phyloP scores from a whole-genome alignment of 768 basidiomycete species.

The Nidularia sp. region DNA sequence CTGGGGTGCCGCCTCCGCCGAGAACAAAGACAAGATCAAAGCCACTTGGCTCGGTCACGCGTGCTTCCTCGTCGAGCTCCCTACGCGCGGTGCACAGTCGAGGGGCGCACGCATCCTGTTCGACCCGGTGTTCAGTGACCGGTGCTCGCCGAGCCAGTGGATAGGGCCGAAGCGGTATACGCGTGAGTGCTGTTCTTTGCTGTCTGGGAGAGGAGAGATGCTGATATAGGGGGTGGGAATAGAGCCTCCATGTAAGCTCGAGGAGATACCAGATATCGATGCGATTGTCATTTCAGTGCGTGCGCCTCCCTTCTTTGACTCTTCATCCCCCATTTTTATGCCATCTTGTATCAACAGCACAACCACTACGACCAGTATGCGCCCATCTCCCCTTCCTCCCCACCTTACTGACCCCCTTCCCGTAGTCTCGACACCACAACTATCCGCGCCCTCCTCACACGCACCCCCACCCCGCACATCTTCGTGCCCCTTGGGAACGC shows the following conservation, averaged over 20 bases:
- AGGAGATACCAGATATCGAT: slow-evolving; percentile 58
- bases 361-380: slow-evolving; percentile 51
- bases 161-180: slow-evolving; percentile 46
- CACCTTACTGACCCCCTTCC: neutral
- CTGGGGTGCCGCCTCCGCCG: slow-evolving; percentile 23
- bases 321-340: neutral
- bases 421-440: slow-evolving; percentile 41
- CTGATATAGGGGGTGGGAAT: neutral
- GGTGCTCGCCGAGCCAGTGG: slow-evolving; percentile 43
- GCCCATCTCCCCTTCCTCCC: too few species aligned
- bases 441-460: slow-evolving; percentile 29
- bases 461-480: slow-evolving; percentile 38
- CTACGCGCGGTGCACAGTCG: slow-evolving; percentile 19
- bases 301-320: neutral
- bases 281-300: slow-evolving; percentile 58
- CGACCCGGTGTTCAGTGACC: slow-evolving; percentile 49
- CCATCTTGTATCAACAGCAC: slow-evolving; percentile 22
- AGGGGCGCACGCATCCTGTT: slow-evolving; percentile 44
- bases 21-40: slow-evolving; percentile 34
- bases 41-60: slow-evolving; percentile 57
- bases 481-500: slow-evolving; percentile 57
- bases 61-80: slow-evolving; percentile 49
- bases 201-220: neutral
- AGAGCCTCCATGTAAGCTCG: slow-evolving; percentile 48
- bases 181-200: slow-evolving; percentile 21